phyloP scores from a whole-genome alignment of 257 asterid species.

The Solanum sparsipilum region DNA sequence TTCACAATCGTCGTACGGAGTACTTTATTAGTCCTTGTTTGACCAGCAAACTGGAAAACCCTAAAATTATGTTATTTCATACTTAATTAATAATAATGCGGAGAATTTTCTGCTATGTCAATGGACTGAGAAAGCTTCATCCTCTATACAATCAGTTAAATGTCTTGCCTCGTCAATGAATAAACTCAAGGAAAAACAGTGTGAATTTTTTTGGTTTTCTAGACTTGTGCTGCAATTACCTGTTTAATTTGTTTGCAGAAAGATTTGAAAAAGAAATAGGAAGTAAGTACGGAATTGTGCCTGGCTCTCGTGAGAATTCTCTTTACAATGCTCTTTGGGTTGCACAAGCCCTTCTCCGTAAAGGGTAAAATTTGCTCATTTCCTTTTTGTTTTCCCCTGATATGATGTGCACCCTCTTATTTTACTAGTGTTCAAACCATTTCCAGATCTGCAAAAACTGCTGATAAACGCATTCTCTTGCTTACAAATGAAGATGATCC shows the following conservation, averaged over 20 bases:
- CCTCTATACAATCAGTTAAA: background rate
- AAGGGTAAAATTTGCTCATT: slow-evolving; percentile 44
- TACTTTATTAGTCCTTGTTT: background rate
- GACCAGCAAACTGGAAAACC: background rate
- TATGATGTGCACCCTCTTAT: background rate
- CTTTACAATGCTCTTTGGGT: slow-evolving; percentile 96
- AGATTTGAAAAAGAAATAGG: slow-evolving; percentile 64
- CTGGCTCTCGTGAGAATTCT: slow-evolving; percentile 90
- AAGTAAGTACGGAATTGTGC: slow-evolving; percentile 67
- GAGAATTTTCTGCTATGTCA: background rate
- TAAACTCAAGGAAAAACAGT: background rate
- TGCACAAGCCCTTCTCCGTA: slow-evolving; percentile 91
- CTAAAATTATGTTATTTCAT: background rate
- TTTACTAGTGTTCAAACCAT: slow-evolving; percentile 1
- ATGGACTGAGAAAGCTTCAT: background rate
- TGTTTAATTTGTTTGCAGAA: slow-evolving; percentile 40
- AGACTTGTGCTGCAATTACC: background rate
- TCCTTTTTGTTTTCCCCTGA: background rate
- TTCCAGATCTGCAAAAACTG: slow-evolving; percentile 69
- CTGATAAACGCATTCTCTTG: slow-evolving; percentile 73
- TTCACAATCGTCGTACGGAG: background rate
- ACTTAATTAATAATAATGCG: background rate
- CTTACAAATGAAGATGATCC: slow-evolving; percentile 98
- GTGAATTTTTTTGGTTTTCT: background rate
- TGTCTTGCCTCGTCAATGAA: background rate